A percentile compares a stretch with the other conserved stretches of the same genome.
Conservation (phyloP, 768 basidiomycete genomes). For the Coprinellus aureogranulatus region DNA sequence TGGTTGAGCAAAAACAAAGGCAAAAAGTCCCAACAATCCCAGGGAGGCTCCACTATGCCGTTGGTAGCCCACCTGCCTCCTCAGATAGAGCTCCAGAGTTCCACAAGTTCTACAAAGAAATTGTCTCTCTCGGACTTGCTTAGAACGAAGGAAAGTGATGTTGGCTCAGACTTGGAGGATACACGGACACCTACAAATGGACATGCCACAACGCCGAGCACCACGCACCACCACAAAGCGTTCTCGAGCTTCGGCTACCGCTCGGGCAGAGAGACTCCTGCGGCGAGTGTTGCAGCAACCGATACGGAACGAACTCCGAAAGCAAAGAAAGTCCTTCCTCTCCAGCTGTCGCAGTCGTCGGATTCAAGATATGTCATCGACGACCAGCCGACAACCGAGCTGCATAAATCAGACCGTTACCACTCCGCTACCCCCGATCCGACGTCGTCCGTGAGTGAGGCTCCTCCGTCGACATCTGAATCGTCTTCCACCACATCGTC, state of each 20-base stretch:
- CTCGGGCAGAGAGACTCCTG: conserved; percentile 11
- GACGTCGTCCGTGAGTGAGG: conserved; percentile 72
- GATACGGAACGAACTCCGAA: conserved; percentile 44
- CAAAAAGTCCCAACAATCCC: conserved; percentile 46
- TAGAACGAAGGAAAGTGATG: conserved; percentile 54
- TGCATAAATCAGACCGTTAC: conserved; percentile 49
- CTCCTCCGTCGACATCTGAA: conserved; percentile 68
- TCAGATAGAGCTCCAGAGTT: conserved; percentile 26
- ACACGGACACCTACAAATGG: conserved; percentile 50
- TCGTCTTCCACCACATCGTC: conserved; percentile 67
- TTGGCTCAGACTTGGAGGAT: conserved; percentile 67
- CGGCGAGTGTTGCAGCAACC: conserved; percentile 16
- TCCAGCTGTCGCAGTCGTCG: conserved; percentile 16
- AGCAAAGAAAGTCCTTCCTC: conserved; percentile 36
- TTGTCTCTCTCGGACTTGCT: conserved; percentile 68
- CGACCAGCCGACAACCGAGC: conserved; percentile 36
- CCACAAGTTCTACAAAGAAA: conserved; percentile 52
- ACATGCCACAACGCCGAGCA: conserved; percentile 5
- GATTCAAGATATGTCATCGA: conserved; percentile 16
- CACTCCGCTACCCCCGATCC: conserved; percentile 74
- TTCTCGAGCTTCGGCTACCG: conserved; percentile 7
- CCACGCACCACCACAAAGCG: conserved; percentile 5
- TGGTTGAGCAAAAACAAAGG: conserved; percentile 71
- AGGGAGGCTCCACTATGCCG: conserved; percentile 28
- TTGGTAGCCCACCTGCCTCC: conserved; percentile 21